These are phyloP conservation scores for Aspergillus cavernicola DNA, from an alignment of 495 filamentous ascomycete genomes.

Conservation along the genomic window DNA sequence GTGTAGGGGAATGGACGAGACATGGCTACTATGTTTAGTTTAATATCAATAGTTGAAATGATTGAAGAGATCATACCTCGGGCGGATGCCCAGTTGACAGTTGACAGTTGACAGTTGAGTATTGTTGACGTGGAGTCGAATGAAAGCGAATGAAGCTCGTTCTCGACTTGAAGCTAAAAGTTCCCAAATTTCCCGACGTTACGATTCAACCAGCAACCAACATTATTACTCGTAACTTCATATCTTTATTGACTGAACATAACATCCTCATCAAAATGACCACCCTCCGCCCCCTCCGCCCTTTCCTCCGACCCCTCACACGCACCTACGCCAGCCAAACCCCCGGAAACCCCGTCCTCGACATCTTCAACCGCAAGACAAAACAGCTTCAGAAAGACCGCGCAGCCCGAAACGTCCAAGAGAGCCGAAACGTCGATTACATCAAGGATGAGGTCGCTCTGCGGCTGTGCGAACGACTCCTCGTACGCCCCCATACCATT, in stretches of 20 bases:
- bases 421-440: slow-evolving; percentile 80
- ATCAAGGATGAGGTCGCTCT: slow-evolving; percentile 86
- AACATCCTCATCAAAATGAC: slow-evolving; percentile 1
- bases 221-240: no score
- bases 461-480: slow-evolving; percentile 79
- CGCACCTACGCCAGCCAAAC: slow-evolving; percentile 73
- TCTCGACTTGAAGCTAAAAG: no score
- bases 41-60: background rate
- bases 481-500: slow-evolving; percentile 48
- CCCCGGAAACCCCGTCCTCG: slow-evolving; percentile 67
- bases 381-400: slow-evolving; percentile 92
- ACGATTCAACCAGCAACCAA: background rate
- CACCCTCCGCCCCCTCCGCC: slow-evolving; percentile 20
- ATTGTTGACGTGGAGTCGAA: slow-evolving; percentile 1
- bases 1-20: slow-evolving; percentile 79
- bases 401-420: slow-evolving; percentile 64
- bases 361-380: slow-evolving; percentile 84
- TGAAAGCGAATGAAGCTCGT: background rate
- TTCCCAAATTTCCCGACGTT: background rate
- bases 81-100: background rate
- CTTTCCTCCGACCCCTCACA: slow-evolving; percentile 4
- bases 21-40: slow-evolving; percentile 45
- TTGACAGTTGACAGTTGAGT: no score
- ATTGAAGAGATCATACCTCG: background rate
- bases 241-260: no score